Evolutionary conservation across 345 rosid genomes (phyloP).

Genomic region (Euphorbia pulcherrima): DNA sequence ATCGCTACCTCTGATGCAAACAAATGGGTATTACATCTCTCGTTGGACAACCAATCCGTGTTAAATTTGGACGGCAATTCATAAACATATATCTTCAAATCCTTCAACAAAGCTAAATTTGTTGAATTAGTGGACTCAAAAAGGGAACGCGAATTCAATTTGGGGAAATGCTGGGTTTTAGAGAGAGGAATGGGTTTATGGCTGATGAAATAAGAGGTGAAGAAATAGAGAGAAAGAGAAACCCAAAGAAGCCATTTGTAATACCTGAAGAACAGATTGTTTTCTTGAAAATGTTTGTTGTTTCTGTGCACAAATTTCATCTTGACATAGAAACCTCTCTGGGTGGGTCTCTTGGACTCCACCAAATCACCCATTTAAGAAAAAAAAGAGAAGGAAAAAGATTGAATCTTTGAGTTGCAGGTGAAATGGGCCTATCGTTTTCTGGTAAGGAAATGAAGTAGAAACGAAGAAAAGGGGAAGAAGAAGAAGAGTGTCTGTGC

Average conservation of each 20-base stretch:
- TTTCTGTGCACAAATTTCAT: conserved; percentile 47
- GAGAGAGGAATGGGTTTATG: conserved; percentile 47
- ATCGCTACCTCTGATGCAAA: conserved; percentile 95
- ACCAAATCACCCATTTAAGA: conserved; percentile 42
- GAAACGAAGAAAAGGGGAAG: conserved; percentile 47
- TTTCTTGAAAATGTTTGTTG: conserved; percentile 33
- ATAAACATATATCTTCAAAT: conserved; percentile 70
- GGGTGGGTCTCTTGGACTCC: conserved; percentile 40
- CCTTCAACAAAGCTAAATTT: conserved; percentile 41
- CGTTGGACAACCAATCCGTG: conserved; percentile 70
- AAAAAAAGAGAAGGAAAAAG: background rate
- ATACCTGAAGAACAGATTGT: conserved; percentile 41
- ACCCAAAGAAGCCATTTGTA: conserved; percentile 89
- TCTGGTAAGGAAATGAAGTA: conserved; percentile 44
- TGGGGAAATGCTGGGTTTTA: conserved; percentile 35
- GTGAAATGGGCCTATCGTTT: conserved; percentile 49
- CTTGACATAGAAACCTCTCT: conserved; percentile 39
- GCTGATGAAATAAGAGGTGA: conserved; percentile 58
- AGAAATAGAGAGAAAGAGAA: conserved; percentile 62
- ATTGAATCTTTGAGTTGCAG: conserved; percentile 15
- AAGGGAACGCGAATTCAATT: conserved; percentile 60
- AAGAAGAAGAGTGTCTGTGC: background rate
- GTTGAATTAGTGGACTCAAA: conserved; percentile 51
- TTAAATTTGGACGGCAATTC: conserved; percentile 75
- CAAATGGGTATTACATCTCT: conserved; percentile 74